Conservation (phyloP, 2,329 filamentous ascomycete species). For the Sporothrix dimorphospora region DNA sequence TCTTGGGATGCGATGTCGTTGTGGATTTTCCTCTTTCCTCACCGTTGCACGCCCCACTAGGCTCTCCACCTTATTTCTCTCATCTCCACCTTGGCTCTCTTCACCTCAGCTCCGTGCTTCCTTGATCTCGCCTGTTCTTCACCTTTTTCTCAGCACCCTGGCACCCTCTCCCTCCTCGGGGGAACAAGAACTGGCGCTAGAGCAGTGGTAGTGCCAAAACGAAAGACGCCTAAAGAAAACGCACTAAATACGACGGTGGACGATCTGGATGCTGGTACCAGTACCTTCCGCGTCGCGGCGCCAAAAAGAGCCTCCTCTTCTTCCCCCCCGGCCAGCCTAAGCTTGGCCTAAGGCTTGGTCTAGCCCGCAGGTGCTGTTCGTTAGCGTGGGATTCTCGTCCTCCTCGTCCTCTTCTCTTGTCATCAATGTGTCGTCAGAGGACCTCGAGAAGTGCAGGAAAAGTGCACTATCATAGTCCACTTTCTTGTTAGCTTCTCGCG, state of each 20-base stretch:
- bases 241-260: neutral
- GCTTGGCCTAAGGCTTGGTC: no score
- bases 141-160: neutral
- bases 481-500: neutral
- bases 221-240: neutral
- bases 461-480: neutral
- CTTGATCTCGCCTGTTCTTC: no score
- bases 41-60: neutral
- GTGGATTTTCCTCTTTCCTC: neutral
- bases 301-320: neutral
- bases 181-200: neutral
- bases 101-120: neutral
- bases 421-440: neutral
- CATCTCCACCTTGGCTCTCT: neutral
- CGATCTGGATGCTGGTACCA: neutral
- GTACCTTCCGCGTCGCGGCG: neutral
- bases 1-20: neutral
- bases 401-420: no score
- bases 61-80: neutral
- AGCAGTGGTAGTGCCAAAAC: neutral
- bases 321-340: neutral
- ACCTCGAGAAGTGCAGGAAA: no score
- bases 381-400: neutral
- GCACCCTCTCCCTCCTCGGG: neutral
- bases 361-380: neutral